Evolutionary conservation across 2,329 filamentous ascomycete species (phyloP).

Genomic region (Talaromyces sp.): DNA sequence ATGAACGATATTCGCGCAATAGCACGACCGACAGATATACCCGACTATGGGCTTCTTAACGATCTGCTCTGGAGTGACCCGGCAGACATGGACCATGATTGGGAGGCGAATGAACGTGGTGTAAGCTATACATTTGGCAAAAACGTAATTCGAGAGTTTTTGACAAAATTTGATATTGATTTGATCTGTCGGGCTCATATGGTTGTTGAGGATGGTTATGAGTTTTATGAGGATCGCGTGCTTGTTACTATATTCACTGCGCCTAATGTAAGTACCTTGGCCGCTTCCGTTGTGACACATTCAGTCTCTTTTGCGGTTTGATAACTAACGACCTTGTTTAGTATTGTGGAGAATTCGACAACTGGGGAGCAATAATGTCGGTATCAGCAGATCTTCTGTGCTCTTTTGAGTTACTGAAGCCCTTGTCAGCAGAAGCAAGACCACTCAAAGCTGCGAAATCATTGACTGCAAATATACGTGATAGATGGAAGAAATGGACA

Average conservation of each 20-base stretch:
- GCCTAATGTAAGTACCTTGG: conserved; percentile 74
- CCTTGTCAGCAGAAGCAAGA: conserved; percentile 49
- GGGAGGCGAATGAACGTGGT: conserved; percentile 94
- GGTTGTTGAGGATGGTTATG: conserved; percentile 98
- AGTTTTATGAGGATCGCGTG: conserved; percentile 94
- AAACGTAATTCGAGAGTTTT: conserved; percentile 94
- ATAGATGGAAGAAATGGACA: neutral
- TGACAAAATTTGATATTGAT: conserved; percentile 93
- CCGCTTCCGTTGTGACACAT: neutral
- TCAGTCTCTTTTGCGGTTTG: neutral
- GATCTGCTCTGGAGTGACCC: conserved; percentile 97
- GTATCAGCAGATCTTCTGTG: conserved; percentile 90
- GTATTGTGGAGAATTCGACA: conserved; percentile 99
- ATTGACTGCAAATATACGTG: neutral
- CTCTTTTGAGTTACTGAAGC: conserved; percentile 95
- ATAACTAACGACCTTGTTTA: conserved; percentile 35
- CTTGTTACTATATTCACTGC: conserved; percentile 96
- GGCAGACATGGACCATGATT: conserved; percentile 95
- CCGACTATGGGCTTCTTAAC: conserved; percentile 92
- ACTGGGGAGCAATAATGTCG: conserved; percentile 98
- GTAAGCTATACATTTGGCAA: conserved; percentile 99
- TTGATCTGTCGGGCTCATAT: conserved; percentile 96
- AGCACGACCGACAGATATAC: conserved; percentile 90
- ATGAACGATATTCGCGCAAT: conserved; percentile 99
- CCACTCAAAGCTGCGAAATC: neutral